These are phyloP conservation scores for Plasmopara halstedii DNA, from an alignment of 352 stramenopile species.

Conservation along the genomic window DNA sequence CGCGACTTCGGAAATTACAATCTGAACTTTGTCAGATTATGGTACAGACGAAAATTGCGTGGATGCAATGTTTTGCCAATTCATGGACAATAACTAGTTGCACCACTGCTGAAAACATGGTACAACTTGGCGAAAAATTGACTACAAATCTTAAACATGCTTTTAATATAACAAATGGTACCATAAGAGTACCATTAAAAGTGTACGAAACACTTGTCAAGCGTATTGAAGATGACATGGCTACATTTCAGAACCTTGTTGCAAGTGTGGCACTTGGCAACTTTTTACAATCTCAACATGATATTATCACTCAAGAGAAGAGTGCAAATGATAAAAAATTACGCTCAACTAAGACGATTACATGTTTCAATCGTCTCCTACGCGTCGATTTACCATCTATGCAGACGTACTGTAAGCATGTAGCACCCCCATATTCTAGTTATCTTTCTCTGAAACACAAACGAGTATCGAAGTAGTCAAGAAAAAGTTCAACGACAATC, in stretches of 20 bases:
- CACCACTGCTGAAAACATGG: slow-evolving; percentile 23
- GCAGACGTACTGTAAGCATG: slow-evolving; percentile 50
- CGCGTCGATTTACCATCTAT: slow-evolving; percentile 59
- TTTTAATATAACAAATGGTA: slow-evolving; percentile 30
- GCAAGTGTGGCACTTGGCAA: slow-evolving; percentile 13
- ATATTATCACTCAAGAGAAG: no score
- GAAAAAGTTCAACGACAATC: no score
- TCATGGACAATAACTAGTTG: background rate
- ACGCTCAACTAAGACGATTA: slow-evolving; percentile 7
- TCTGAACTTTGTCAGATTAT: slow-evolving; percentile 30
- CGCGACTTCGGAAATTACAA: slow-evolving; percentile 38
- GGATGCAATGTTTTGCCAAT: slow-evolving; percentile 47
- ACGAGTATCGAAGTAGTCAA: no score
- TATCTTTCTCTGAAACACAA: slow-evolving; percentile 25
- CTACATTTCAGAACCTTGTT: slow-evolving; percentile 34
- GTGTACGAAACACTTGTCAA: slow-evolving; percentile 45
- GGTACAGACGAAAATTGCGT: slow-evolving; percentile 47
- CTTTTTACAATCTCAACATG: slow-evolving; percentile 9
- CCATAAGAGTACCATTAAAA: slow-evolving; percentile 21
- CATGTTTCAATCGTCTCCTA: slow-evolving; percentile 21
- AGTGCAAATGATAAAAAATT: no score
- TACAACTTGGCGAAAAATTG: slow-evolving; percentile 35
- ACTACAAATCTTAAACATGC: slow-evolving; percentile 28
- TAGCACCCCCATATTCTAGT: slow-evolving; percentile 52
- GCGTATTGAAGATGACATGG: slow-evolving; percentile 28